A percentile compares a stretch with the other conserved stretches of the same genome.
These are phyloP conservation scores for Globisporangium megalacanthum DNA, from an alignment of 352 stramenopile genomes.

Conservation along the genomic window DNA sequence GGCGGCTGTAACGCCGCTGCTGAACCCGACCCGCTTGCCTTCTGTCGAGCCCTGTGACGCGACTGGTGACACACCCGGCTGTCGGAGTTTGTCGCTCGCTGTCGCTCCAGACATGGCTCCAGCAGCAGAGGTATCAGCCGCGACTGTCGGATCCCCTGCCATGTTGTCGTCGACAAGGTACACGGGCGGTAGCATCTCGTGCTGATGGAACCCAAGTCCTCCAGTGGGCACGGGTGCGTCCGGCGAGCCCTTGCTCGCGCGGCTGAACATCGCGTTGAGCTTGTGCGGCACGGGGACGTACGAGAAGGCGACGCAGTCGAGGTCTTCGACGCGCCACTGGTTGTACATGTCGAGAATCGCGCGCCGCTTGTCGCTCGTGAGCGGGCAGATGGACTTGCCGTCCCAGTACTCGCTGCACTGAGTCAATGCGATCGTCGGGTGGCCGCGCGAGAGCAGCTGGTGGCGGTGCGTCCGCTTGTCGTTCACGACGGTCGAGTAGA, in stretches of 20 bases:
- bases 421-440: slow-evolving; percentile 63
- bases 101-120: too few relatives aligned
- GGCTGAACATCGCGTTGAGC: slow-evolving; percentile 48
- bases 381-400: slow-evolving; percentile 80
- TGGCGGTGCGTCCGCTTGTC: slow-evolving; percentile 77
- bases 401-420: slow-evolving; percentile 87
- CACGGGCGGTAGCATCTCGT: slow-evolving; percentile 50
- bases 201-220: neutral
- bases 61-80: slow-evolving; percentile 18
- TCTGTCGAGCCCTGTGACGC: slow-evolving; percentile 25
- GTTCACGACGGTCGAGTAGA: slow-evolving; percentile 82
- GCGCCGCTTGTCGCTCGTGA: slow-evolving; percentile 74
- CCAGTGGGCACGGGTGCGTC: neutral
- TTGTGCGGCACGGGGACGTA: slow-evolving; percentile 79
- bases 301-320: slow-evolving; percentile 80
- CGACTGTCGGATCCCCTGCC: slow-evolving; percentile 5
- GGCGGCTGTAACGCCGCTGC: neutral
- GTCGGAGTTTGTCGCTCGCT: slow-evolving; percentile 2
- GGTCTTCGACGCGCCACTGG: slow-evolving; percentile 82
- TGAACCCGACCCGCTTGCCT: slow-evolving; percentile 2
- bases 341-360: slow-evolving; percentile 87
- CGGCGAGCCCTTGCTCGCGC: slow-evolving; percentile 1
- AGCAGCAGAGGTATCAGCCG: neutral
- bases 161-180: slow-evolving; percentile 79
- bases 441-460: slow-evolving; percentile 71